phyloP scores from a whole-genome alignment of 495 filamentous ascomycete species.

The Acidiella bohemica region DNA sequence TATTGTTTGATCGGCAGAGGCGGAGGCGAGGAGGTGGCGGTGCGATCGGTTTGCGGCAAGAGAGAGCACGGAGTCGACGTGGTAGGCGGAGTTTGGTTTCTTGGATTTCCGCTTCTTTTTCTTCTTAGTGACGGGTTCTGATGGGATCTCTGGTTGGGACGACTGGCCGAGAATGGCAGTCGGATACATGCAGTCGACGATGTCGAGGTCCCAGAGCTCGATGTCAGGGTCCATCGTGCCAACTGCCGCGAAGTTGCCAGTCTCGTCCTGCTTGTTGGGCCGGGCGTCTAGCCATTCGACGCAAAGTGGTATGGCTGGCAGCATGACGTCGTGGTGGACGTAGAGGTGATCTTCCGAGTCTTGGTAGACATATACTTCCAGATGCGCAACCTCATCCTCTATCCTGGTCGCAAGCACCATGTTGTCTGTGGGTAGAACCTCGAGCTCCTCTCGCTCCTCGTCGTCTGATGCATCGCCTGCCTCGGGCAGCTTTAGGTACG shows the following conservation, averaged over 20 bases:
- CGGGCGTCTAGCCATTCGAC: conserved; percentile 89
- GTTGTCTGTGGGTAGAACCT: conserved; percentile 87
- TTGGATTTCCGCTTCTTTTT: conserved; percentile 73
- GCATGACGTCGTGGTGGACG: conserved; percentile 98
- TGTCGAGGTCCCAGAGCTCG: conserved; percentile 94
- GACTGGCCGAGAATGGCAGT: conserved; percentile 91
- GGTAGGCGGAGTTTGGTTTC: conserved; percentile 81
- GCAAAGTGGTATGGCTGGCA: conserved; percentile 88
- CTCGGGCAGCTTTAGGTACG: conserved; percentile 81
- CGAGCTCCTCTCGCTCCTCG: conserved; percentile 85
- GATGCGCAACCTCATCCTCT: conserved; percentile 91
- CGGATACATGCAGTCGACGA: conserved; percentile 92
- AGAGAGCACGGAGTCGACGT: conserved; percentile 84
- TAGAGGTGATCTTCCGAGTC: conserved; percentile 89
- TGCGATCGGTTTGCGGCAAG: conserved; percentile 86
- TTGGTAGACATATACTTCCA: conserved; percentile 97
- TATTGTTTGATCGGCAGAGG: conserved; percentile 88
- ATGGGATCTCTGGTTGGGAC: conserved; percentile 33
- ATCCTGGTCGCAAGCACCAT: conserved; percentile 80
- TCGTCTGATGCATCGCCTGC: conserved; percentile 53
- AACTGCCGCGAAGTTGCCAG: conserved; percentile 72
- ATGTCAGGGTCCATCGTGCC: conserved; percentile 98
- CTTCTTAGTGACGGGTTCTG: conserved; percentile 43
- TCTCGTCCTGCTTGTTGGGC: conserved; percentile 50
- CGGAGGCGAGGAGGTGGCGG: conserved; percentile 87